Evolutionary conservation across 139 green algal species (phyloP).

Genomic region (Limnomonas spitsbergensis): DNA sequence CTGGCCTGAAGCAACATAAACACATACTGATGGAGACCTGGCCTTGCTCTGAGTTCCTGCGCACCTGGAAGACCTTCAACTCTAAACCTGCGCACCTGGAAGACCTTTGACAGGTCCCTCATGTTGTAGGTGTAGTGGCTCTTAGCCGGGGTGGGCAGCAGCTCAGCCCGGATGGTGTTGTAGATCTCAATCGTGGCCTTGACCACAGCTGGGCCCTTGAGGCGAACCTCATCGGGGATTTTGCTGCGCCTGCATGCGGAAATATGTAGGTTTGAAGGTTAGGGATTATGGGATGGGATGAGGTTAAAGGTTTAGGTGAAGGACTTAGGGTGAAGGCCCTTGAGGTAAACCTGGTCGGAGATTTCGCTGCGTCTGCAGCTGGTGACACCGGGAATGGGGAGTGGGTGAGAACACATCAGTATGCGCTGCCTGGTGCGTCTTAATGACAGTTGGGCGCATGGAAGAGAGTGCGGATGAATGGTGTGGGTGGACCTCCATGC

Average conservation of each 20-base stretch:
- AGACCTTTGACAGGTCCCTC: conserved; percentile 76
- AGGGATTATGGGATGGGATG: neutral
- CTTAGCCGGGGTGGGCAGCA: conserved; percentile 74
- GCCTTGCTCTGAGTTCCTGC: neutral
- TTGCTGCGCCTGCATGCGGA: neutral
- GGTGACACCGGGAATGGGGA: too few relatives aligned
- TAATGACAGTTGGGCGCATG: too few relatives aligned
- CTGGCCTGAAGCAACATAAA: too few relatives aligned
- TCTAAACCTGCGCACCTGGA: conserved; percentile 57
- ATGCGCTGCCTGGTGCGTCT: too few relatives aligned
- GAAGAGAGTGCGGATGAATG: too few relatives aligned
- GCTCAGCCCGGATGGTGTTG: conserved; percentile 58
- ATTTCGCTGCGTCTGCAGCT: too few relatives aligned
- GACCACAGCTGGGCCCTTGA: conserved; percentile 50
- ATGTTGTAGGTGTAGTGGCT: conserved; percentile 85
- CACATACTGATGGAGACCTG: too few relatives aligned
- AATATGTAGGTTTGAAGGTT: neutral
- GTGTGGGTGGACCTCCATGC: too few relatives aligned
- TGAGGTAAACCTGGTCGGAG: conserved; percentile 55
- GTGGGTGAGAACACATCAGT: too few relatives aligned
- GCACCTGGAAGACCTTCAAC: conserved; percentile 15
- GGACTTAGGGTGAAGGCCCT: neutral
- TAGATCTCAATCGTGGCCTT: conserved; percentile 60
- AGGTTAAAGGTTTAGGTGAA: neutral
- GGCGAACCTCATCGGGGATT: conserved; percentile 23